Evolutionary conservation across 140 eudicot genomes (phyloP).

Genomic region (Anethum foeniculum): DNA sequence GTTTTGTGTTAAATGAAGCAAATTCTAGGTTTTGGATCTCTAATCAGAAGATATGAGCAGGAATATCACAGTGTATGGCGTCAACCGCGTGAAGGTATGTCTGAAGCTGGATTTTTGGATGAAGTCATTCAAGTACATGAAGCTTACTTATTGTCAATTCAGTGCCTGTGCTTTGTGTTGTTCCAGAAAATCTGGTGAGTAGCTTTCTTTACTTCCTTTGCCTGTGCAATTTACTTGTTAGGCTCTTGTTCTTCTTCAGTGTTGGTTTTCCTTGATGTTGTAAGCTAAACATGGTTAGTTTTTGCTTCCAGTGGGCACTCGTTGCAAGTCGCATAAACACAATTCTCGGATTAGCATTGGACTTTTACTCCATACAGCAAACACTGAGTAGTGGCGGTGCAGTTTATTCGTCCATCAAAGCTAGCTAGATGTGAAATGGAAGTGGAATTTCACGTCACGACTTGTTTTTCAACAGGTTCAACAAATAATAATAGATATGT

Average conservation of each 20-base stretch:
- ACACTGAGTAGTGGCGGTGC: constrained; percentile 71
- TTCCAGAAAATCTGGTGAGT: constrained; percentile 87
- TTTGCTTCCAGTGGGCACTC: constrained; percentile 64
- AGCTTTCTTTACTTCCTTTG: not conserved
- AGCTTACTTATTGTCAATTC: constrained; percentile 80
- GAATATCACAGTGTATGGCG: constrained; percentile 98
- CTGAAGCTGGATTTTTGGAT: constrained; percentile 82
- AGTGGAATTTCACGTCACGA: no score
- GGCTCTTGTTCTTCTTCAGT: constrained; percentile 1
- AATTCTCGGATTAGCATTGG: constrained; percentile 82
- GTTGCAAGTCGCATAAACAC: constrained; percentile 89
- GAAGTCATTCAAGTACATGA: constrained; percentile 95
- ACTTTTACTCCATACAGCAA: constrained; percentile 71
- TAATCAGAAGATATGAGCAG: constrained; percentile 26
- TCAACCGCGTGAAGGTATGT: constrained; percentile 84
- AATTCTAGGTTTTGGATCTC: not conserved
- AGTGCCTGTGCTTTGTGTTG: constrained; percentile 92
- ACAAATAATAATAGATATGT: no score
- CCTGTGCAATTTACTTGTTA: constrained; percentile 4
- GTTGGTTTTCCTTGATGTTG: not conserved
- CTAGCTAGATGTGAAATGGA: constrained; percentile 86
- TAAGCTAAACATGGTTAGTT: not conserved
- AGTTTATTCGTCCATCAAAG: constrained; percentile 69
- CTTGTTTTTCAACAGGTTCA: no score
- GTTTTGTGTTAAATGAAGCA: not conserved